These are phyloP conservation scores for Triangularia setosa DNA, from an alignment of 2,329 filamentous ascomycete species.

Conservation along the genomic window DNA sequence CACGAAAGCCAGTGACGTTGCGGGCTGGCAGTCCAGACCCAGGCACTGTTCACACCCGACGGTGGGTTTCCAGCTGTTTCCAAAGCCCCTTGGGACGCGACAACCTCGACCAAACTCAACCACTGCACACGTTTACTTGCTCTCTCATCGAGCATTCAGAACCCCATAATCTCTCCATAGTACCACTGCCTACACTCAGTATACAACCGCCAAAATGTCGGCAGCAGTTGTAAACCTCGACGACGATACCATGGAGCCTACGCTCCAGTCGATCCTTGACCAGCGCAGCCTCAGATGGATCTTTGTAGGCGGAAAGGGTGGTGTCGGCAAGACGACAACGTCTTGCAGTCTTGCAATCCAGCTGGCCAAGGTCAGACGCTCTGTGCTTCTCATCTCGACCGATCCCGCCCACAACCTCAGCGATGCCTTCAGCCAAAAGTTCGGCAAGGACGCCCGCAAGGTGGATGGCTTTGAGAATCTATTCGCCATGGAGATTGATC, in stretches of 20 bases:
- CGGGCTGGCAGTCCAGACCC: conserved; percentile 10
- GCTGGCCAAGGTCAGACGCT: conserved; percentile 89
- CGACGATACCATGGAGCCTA: conserved; percentile 75
- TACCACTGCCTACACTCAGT: not conserved
- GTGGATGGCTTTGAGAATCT: conserved; percentile 90
- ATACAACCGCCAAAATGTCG: conserved; percentile 33
- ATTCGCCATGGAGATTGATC: conserved; percentile 98
- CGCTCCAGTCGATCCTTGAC: conserved; percentile 89
- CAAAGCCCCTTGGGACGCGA: conserved; percentile 9
- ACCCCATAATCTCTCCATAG: not conserved
- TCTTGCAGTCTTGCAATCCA: conserved; percentile 98
- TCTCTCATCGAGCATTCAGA: not conserved
- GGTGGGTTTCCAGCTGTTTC: conserved; percentile 28
- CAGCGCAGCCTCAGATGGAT: conserved; percentile 97
- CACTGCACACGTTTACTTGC: not conserved
- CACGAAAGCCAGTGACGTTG: conserved; percentile 24
- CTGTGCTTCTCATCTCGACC: conserved; percentile 94
- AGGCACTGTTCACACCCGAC: conserved; percentile 14
- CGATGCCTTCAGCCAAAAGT: conserved; percentile 98
- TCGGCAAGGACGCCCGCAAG: conserved; percentile 94
- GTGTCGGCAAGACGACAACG: conserved; percentile 98
- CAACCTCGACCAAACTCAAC: not conserved
- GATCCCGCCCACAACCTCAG: conserved; percentile 97
- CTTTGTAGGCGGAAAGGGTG: conserved; percentile 97
- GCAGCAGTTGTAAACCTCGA: conserved; percentile 50